Evolutionary conservation across 2,329 filamentous ascomycete genomes (phyloP), one percentile per base, ranked within the genome.

Genomic region (Dryadomyces sulphureus): DNA sequence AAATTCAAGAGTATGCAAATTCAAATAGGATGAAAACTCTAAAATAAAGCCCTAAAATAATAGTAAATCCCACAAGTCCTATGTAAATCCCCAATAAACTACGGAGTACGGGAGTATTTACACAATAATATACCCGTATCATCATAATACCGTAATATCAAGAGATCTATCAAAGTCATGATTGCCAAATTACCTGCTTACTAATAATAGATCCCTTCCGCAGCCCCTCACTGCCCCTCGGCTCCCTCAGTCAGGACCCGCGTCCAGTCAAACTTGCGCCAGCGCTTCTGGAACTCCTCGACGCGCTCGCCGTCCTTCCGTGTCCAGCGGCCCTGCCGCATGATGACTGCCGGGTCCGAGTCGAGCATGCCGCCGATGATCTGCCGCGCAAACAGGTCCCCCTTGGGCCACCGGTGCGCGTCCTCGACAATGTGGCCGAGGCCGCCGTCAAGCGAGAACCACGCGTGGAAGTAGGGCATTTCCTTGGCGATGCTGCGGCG

Each of bases 401-500:
- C 90, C 55, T 74, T 77, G 0, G 93, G 93, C 92, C 92, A 98
- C 43, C 79, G 70, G 42, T 78, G 73, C 24, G 79, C 69, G 55
- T 98, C 85, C 63, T 98, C 92, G 0, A 98, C 84, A 8, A 98
- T 70, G 60, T 98, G 92, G 0, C 87, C 92, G 53, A 98, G 64
- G 0, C 92, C 92, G 2, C 92, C 92, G 58, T 98, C 89, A 1
- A 98, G 67, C 45, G 79, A 77, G 59, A 96, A 96, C 89, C 90
- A 98, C 19, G 81, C 90, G 61, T 98, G 92, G 57, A 98, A 98
- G 61, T 98, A 98, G 0, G 93, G 90, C 84, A 93, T 90, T 67
- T 98, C 90, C 65, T 93, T 94, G 12, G 85, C 86, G 50, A 98
- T 69, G 19, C 75, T 82, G 47, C 79, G 73, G 1, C 90, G 74